A percentile compares a stretch with the other conserved stretches of the same genome.
phyloP scores from a whole-genome alignment of 2,329 filamentous ascomycete genomes.

The Xylaria multiplex region DNA sequence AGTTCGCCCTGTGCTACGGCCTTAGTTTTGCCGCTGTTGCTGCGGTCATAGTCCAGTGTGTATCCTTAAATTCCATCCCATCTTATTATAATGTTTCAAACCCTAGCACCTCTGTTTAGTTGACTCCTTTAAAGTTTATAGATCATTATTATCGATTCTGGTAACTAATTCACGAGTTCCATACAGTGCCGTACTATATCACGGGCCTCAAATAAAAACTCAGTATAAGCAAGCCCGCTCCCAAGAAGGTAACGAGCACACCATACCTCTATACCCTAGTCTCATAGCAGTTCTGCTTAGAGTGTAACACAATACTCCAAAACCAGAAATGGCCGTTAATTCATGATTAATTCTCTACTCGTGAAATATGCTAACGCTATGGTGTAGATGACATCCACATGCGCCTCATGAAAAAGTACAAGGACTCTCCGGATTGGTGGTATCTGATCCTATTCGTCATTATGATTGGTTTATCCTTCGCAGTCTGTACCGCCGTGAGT shows the following conservation, averaged over 20 bases:
- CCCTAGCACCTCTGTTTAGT: neutral
- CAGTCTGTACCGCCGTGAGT: slow-evolving; percentile 57
- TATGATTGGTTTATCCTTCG: slow-evolving; percentile 66
- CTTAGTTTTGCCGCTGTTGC: slow-evolving; percentile 74
- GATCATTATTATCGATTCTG: neutral
- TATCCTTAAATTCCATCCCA: neutral
- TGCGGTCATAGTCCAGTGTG: slow-evolving; percentile 64
- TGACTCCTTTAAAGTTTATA: neutral
- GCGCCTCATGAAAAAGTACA: slow-evolving; percentile 70
- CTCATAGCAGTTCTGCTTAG: neutral
- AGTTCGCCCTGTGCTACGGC: slow-evolving; percentile 69
- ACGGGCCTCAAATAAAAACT: slow-evolving; percentile 64
- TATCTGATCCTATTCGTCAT: slow-evolving; percentile 61
- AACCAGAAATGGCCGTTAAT: neutral
- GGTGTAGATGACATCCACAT: slow-evolving; percentile 60
- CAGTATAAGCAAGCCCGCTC: slow-evolving; percentile 65
- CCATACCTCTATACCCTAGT: neutral
- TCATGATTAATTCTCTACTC: neutral
- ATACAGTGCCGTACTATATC: slow-evolving; percentile 59
- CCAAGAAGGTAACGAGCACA: slow-evolving; percentile 55
- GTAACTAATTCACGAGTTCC: neutral
- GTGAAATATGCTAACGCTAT: slow-evolving; percentile 14
- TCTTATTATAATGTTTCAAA: neutral
- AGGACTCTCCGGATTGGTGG: slow-evolving; percentile 69
- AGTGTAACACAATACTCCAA: neutral